phyloP scores from a whole-genome alignment of 1,284 basidiomycete species.

The Ganoderma multipileum region DNA sequence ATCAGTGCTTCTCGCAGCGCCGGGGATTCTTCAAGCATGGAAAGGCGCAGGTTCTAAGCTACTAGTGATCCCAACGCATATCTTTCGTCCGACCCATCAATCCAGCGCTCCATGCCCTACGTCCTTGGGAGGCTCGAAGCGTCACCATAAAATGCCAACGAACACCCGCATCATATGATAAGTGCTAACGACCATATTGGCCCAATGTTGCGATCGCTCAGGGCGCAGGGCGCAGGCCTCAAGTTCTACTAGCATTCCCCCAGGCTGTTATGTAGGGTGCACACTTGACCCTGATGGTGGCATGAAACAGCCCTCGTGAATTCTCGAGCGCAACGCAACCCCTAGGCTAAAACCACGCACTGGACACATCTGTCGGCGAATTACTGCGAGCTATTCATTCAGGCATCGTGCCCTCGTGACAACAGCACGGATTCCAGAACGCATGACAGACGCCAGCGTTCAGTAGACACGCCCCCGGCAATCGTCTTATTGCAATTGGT shows the following conservation, averaged over 20 bases:
- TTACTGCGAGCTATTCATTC: not conserved
- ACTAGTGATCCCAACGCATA: not conserved
- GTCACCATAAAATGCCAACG: not conserved
- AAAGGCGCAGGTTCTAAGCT: not conserved
- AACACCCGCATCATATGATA: not conserved
- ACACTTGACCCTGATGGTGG: too few relatives aligned
- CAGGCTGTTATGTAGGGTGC: too few relatives aligned
- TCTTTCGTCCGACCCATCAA: not conserved
- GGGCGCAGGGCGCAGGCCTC: too few relatives aligned
- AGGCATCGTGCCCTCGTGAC: not conserved
- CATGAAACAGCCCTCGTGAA: too few relatives aligned
- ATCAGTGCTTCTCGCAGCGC: too few relatives aligned
- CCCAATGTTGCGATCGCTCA: too few relatives aligned
- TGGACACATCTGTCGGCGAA: too few relatives aligned
- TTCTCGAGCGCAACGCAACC: too few relatives aligned
- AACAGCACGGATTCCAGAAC: not conserved
- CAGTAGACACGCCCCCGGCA: conserved; percentile 22
- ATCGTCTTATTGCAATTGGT: not conserved
- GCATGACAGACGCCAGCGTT: conserved; percentile 22
- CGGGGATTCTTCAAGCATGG: not conserved
- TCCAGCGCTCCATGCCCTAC: not conserved
- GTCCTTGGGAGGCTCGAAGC: not conserved
- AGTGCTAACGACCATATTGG: not conserved
- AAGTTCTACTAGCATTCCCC: too few relatives aligned
- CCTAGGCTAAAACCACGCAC: too few relatives aligned